Conservation (phyloP, 164 flowering plant genomes). For the Chloranthus sessilifolius region DNA sequence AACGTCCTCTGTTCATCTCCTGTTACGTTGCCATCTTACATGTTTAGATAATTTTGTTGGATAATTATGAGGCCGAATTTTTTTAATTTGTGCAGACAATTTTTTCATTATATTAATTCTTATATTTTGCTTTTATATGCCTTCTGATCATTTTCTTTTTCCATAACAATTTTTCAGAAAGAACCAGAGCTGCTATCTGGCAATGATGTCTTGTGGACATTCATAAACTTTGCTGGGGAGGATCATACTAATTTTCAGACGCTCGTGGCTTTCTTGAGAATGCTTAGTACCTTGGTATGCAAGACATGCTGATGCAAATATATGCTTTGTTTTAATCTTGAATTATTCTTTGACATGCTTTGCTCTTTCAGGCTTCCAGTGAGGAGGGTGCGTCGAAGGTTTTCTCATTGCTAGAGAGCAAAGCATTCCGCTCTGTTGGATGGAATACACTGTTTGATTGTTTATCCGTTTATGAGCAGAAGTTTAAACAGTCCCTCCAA, state of each 20-base stretch:
- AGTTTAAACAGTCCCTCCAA: conserved; percentile 79
- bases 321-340: neutral
- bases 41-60: too few relatives aligned
- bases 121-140: neutral
- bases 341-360: conserved; percentile 1
- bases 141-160: conserved; percentile 6
- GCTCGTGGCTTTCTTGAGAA: conserved; percentile 86
- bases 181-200: conserved; percentile 89
- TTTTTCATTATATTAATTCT: too few relatives aligned
- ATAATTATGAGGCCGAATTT: too few relatives aligned
- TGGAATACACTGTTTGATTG: conserved; percentile 95
- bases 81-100: too few relatives aligned
- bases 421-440: conserved; percentile 79
- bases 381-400: conserved; percentile 89
- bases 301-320: neutral
- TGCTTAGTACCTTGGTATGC: conserved; percentile 90
- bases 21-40: too few relatives aligned
- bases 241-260: conserved; percentile 90
- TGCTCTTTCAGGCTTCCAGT: conserved; percentile 63
- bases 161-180: conserved; percentile 42
- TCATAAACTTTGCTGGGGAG: conserved; percentile 95
- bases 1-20: too few relatives aligned
- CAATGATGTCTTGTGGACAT: conserved; percentile 95
- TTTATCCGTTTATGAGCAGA: conserved; percentile 80
- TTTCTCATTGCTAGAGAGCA: conserved; percentile 86